These are phyloP conservation scores for Trichoderma asperelloides DNA, from an alignment of 495 filamentous ascomycete genomes.

Conservation along the genomic window DNA sequence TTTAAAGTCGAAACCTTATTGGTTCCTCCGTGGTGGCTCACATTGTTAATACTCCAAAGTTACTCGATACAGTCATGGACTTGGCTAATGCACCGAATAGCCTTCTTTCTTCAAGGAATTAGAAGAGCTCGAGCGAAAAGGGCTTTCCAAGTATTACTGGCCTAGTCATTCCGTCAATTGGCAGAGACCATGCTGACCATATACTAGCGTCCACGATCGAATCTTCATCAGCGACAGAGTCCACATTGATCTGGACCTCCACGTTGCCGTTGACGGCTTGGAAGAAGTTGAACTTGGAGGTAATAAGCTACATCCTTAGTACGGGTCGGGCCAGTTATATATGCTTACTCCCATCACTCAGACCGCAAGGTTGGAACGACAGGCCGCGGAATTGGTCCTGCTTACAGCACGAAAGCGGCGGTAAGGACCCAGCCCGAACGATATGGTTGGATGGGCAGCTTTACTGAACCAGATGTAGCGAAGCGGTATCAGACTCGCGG, in stretches of 20 bases:
- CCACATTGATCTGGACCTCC: constrained; percentile 78
- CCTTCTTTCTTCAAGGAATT: constrained; percentile 75
- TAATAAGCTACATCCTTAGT: neutral
- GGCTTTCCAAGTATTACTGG: neutral
- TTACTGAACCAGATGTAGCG: constrained; percentile 23
- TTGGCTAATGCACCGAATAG: neutral
- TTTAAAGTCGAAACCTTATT: constrained; percentile 58
- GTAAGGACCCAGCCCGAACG: constrained; percentile 5
- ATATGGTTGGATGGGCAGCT: constrained; percentile 2
- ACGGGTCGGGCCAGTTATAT: neutral
- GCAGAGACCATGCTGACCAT: neutral
- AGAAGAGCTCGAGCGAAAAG: neutral
- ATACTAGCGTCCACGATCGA: neutral
- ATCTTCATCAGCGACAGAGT: constrained; percentile 43
- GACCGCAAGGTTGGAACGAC: constrained; percentile 47
- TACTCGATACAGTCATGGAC: neutral
- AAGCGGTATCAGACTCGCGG: constrained; percentile 63
- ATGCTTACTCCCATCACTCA: neutral
- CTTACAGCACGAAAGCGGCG: constrained; percentile 73
- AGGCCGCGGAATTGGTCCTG: constrained; percentile 63
- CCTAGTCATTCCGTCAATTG: neutral
- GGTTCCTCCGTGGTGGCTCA: constrained; percentile 80
- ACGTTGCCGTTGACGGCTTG: constrained; percentile 71
- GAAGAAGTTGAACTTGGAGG: constrained; percentile 66
- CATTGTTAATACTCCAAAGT: constrained; percentile 25